A percentile compares a stretch with the other conserved stretches of the same genome.
phyloP scores from a whole-genome alignment of 345 rosid species.

The Pistacia integerrima region DNA sequence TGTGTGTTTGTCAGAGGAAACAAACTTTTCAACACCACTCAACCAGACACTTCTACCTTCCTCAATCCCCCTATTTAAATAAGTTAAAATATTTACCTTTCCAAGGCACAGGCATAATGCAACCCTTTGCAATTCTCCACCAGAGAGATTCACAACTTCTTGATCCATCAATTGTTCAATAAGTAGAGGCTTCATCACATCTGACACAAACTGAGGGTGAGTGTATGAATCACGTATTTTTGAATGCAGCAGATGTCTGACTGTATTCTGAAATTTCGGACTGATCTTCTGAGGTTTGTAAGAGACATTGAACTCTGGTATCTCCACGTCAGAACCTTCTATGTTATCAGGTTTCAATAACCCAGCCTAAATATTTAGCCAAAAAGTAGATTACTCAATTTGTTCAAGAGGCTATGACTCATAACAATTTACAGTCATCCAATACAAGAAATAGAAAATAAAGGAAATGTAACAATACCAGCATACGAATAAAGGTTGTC shows the following conservation, averaged over 20 bases:
- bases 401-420: neutral
- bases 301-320: slow-evolving; percentile 94
- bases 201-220: slow-evolving; percentile 97
- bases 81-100: slow-evolving; percentile 51
- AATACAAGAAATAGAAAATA: neutral
- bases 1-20: neutral
- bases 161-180: slow-evolving; percentile 50
- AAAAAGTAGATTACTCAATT: slow-evolving; percentile 19
- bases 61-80: neutral
- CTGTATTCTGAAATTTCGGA: slow-evolving; percentile 55
- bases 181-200: slow-evolving; percentile 97
- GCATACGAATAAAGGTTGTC: slow-evolving; percentile 97
- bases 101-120: slow-evolving; percentile 95
- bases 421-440: neutral
- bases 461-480: slow-evolving; percentile 49
- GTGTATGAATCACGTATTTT: slow-evolving; percentile 89
- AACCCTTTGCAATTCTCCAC: slow-evolving; percentile 99
- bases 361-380: slow-evolving; percentile 69
- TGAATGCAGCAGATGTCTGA: slow-evolving; percentile 81
- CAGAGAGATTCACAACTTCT: slow-evolving; percentile 79
- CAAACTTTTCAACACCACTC: neutral
- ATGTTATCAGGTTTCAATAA: slow-evolving; percentile 76
- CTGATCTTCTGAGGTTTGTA: slow-evolving; percentile 99
- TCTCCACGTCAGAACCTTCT: slow-evolving; percentile 79
- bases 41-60: neutral